Conservation (phyloP, 192 early-diverging fungal species). For the Phlyctochytrium bullatum region DNA sequence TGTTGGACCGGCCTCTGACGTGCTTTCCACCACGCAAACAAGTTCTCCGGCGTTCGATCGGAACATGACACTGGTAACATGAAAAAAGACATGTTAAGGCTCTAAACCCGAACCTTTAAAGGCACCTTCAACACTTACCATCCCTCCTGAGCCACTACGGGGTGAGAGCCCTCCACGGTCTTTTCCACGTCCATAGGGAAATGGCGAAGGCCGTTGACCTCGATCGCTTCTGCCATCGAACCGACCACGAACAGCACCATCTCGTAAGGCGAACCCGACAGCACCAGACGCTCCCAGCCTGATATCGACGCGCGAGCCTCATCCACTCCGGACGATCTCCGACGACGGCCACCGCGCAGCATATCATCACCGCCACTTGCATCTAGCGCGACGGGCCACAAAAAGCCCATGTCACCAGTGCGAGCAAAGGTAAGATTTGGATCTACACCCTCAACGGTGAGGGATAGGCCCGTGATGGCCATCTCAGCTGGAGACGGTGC, state of each 20-base stretch:
- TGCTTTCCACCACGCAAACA: not conserved
- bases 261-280: slow-evolving; percentile 44
- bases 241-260: slow-evolving; percentile 79
- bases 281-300: slow-evolving; percentile 22
- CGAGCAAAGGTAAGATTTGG: slow-evolving; percentile 64
- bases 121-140: slow-evolving; percentile 6
- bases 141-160: slow-evolving; percentile 31
- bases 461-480: slow-evolving; percentile 6
- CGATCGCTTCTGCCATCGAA: slow-evolving; percentile 66
- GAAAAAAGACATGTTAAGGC: not conserved
- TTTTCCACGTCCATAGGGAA: slow-evolving; percentile 73
- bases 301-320: not conserved
- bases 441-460: slow-evolving; percentile 55
- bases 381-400: slow-evolving; percentile 66
- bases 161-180: slow-evolving; percentile 66
- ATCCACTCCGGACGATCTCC: not conserved
- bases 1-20: not conserved
- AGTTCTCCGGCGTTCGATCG: not conserved
- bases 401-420: slow-evolving; percentile 80
- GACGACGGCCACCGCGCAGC: not conserved
- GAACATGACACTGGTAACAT: not conserved
- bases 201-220: slow-evolving; percentile 68
- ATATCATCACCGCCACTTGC: slow-evolving; percentile 39
- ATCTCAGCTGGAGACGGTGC: too few species aligned
- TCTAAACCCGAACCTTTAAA: not conserved